A percentile compares a stretch with the other conserved stretches of the same genome.
Conservation (phyloP, 768 basidiomycete species). For the Arthromyces matolae region DNA sequence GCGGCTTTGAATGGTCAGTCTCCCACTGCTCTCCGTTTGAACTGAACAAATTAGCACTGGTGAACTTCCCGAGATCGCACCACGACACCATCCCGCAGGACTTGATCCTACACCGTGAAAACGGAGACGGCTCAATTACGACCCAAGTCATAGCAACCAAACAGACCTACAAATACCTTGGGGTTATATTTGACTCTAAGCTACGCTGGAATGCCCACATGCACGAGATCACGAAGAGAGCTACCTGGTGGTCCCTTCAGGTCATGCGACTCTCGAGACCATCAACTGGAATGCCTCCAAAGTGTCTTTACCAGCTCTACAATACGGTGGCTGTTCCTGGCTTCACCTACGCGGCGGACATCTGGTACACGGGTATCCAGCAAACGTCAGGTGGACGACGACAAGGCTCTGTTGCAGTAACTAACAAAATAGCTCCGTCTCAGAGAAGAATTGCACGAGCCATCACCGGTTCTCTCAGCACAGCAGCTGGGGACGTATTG, state of each 20-base stretch:
- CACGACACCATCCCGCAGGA: background rate
- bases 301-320: background rate
- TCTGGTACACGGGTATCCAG: background rate
- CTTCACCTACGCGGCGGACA: background rate
- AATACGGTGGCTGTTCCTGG: background rate
- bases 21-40: background rate
- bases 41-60: background rate
- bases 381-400: background rate
- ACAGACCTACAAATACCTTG: background rate
- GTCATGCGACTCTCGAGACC: background rate
- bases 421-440: background rate
- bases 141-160: background rate
- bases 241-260: too few relatives aligned
- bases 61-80: background rate
- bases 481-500: too few relatives aligned
- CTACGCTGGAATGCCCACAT: background rate
- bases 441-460: background rate
- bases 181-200: background rate
- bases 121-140: background rate
- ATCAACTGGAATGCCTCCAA: background rate
- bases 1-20: background rate
- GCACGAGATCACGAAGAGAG: too few relatives aligned
- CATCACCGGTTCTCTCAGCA: too few relatives aligned
- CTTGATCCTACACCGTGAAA: background rate
- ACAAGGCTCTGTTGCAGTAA: background rate